Base-by-base conservation (phyloP, 768 basidiomycete genomes). In the Naematelia encephala region DNA sequence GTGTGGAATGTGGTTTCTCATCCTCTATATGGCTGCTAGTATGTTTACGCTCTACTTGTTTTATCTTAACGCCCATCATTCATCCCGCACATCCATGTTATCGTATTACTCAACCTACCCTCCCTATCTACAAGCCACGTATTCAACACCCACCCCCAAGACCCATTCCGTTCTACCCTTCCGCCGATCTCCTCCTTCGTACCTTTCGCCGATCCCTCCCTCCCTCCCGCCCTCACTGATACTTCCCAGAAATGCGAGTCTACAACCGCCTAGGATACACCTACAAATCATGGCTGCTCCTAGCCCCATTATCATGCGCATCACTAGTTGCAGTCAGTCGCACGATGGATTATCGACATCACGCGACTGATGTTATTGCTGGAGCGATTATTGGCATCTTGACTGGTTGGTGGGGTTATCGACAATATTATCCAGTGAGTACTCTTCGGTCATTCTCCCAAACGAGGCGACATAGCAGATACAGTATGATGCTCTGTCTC, bases 261-360 rank as follows among this genome's bases (percentile, higher is more conserved):
- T 61, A 57, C 29, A 68, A 75, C 52, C 45, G 61, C 1, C 29
- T 54, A 52, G 70, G 70, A 13, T 70, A 73, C 52, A 74, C 73
- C 5, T 64, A 64, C 57, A 76, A 76, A 62, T 69, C 75, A 19
- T 76, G 75, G 75, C 43, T 74, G 1, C 63, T 76, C 27, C 66
- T 76, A 21, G 60, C 67, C 16, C 75, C 75, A 2, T 56, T 76
- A 2, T 57, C 68, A 0, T 68, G 69, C 34, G 66, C 67, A 1
- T 34, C 63, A 0, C 57, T 76, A 14, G 59, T 74, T 25, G 63
- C 69, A 10, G 62, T 76, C 30, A 68, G 67, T 5, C 57, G 75
- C 30, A 73, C 69, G 1, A 76, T 76, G 75, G 75, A 76, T 62
- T 76, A 76, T 50, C 54, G 74, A 42, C 74, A 70, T 57, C 64